A percentile compares a stretch with the other conserved stretches of the same genome.
Evolutionary conservation across 2,329 filamentous ascomycete species (phyloP).

Genomic region (Penicillium sp.): DNA sequence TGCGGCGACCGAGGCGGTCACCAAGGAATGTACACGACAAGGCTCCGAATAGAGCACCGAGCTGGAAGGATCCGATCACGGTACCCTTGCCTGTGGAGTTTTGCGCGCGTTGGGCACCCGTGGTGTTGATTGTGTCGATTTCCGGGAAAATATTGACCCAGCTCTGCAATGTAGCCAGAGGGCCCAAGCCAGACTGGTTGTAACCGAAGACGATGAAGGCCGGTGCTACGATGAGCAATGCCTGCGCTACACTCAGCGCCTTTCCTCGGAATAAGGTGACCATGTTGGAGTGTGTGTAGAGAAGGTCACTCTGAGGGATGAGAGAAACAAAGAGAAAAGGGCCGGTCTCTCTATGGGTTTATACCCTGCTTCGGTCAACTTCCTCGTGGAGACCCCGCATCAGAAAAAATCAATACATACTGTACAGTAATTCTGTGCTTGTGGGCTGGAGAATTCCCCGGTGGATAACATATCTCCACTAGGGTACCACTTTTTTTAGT

Average conservation of each 20-base stretch:
- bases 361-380: not conserved
- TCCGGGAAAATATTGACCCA: slow-evolving; percentile 22
- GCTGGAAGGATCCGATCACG: slow-evolving; percentile 24
- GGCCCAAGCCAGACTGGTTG: slow-evolving; percentile 24
- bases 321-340: not conserved
- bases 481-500: not conserved
- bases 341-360: slow-evolving; percentile 2
- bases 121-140: slow-evolving; percentile 44
- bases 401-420: not conserved
- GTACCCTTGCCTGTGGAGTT: slow-evolving; percentile 27
- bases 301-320: not conserved
- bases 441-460: not conserved
- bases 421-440: not conserved
- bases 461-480: not conserved
- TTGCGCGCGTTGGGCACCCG: slow-evolving; percentile 15
- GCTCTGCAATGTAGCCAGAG: slow-evolving; percentile 20
- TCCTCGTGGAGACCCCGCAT: slow-evolving; percentile 20
- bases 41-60: slow-evolving; percentile 18
- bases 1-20: slow-evolving; percentile 47
- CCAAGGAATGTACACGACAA: slow-evolving; percentile 32
- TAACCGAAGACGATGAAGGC: slow-evolving; percentile 26
- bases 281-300: not conserved
- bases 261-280: slow-evolving; percentile 18
- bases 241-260: slow-evolving; percentile 20
- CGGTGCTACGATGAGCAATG: slow-evolving; percentile 34